Conservation (phyloP, 2,329 filamentous ascomycete species). For the Aspergillus unguis region DNA sequence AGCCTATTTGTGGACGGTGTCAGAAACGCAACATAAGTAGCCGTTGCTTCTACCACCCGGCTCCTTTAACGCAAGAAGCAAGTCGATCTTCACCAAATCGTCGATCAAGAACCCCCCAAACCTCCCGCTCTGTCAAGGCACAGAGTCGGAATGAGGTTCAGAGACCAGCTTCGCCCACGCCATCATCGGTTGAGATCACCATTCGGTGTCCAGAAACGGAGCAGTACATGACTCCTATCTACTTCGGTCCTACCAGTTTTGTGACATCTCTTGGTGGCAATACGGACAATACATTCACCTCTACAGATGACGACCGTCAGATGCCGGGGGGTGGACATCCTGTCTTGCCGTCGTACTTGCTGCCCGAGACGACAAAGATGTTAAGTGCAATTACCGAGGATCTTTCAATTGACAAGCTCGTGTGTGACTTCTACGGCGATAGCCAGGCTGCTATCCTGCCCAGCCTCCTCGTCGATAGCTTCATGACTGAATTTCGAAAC, state of each 20-base stretch:
- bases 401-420: constrained; percentile 13
- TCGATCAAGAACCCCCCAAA: neutral
- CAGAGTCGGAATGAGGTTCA: neutral
- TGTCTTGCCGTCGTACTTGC: constrained; percentile 22
- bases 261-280: constrained; percentile 26
- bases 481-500: constrained; percentile 25
- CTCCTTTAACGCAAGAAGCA: constrained; percentile 24
- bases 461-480: constrained; percentile 33
- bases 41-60: constrained; percentile 33
- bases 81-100: neutral
- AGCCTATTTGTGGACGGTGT: constrained; percentile 29
- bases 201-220: constrained; percentile 7
- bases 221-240: constrained; percentile 24
- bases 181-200: constrained; percentile 3
- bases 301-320: neutral
- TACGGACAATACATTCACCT: constrained; percentile 15
- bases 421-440: constrained; percentile 10
- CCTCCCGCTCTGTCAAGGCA: neutral
- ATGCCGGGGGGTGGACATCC: neutral
- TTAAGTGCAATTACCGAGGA: constrained; percentile 19
- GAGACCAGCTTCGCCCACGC: neutral
- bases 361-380: constrained; percentile 19
- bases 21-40: constrained; percentile 19
- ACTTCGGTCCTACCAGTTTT: constrained; percentile 36
- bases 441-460: constrained; percentile 22